Conservation (phyloP, 441 rosid species). For the Gossypium gossypioides region DNA sequence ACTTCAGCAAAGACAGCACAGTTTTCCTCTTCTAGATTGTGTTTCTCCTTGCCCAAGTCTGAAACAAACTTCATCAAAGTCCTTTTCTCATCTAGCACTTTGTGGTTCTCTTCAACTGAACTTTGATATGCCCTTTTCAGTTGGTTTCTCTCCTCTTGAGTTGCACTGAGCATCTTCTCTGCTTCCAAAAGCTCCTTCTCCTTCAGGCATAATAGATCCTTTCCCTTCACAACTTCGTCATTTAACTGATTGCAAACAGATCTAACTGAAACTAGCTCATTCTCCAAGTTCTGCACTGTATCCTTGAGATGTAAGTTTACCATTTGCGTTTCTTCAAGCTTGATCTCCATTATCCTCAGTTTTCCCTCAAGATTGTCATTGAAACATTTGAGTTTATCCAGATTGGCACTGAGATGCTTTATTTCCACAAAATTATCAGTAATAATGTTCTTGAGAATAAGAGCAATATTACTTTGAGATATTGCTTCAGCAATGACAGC, state of each 20-base stretch:
- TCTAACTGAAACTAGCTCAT: conserved; percentile 30
- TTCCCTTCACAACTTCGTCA: conserved; percentile 32
- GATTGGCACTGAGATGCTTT: conserved; percentile 31
- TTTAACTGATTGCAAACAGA: conserved; percentile 35
- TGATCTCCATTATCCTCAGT: conserved; percentile 31
- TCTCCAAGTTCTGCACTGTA: conserved; percentile 26
- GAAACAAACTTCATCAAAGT: conserved; percentile 33
- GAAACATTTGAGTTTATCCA: conserved; percentile 33
- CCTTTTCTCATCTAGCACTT: conserved; percentile 35
- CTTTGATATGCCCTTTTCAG: conserved; percentile 21
- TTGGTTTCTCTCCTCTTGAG: conserved; percentile 37
- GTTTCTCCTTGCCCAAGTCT: conserved; percentile 40
- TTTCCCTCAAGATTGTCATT: conserved; percentile 48
- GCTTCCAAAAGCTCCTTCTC: conserved; percentile 36
- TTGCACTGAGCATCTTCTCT: conserved; percentile 26
- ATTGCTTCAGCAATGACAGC: conserved; percentile 36
- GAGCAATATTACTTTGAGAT: conserved; percentile 43
- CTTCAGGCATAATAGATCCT: conserved; percentile 32
- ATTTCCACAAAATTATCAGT: conserved; percentile 38
- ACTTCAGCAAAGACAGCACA: conserved; percentile 35
- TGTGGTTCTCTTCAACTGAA: conserved; percentile 42
- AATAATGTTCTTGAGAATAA: conserved; percentile 38
- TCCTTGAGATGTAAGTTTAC: conserved; percentile 30
- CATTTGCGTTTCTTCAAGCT: conserved; percentile 29
- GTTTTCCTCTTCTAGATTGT: conserved; percentile 49